phyloP scores from a whole-genome alignment of 257 asterid genomes.

The Solanum rostratum region DNA sequence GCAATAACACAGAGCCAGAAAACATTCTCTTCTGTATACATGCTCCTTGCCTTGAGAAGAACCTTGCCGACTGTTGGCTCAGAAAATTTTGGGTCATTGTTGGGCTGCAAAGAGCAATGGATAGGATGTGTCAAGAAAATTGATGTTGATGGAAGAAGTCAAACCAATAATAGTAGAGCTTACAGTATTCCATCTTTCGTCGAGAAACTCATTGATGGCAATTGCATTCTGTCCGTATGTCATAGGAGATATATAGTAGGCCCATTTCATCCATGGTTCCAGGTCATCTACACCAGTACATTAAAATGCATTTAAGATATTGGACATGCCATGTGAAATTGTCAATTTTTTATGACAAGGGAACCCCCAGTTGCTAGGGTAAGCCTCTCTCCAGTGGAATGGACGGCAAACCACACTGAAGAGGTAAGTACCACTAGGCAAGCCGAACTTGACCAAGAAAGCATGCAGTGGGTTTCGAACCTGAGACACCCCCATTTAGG shows the following conservation, averaged over 20 bases:
- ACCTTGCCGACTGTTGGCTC: slow-evolving; percentile 81
- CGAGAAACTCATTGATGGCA: slow-evolving; percentile 25
- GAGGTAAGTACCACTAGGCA: neutral
- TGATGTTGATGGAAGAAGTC: neutral
- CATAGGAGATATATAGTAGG: slow-evolving; percentile 23
- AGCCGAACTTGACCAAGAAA: neutral
- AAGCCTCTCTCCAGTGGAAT: neutral
- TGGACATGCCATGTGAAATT: neutral
- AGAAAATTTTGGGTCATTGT: slow-evolving; percentile 33
- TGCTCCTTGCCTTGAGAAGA: slow-evolving; percentile 81
- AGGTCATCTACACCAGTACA: slow-evolving; percentile 12
- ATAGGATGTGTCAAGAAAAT: neutral
- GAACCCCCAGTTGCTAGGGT: neutral
- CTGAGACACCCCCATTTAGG: neutral
- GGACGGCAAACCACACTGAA: neutral
- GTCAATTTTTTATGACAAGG: neutral
- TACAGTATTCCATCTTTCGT: slow-evolving; percentile 23
- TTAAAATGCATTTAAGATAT: neutral
- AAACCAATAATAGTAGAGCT: neutral
- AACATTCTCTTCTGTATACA: slow-evolving; percentile 67
- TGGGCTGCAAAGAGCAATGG: slow-evolving; percentile 35
- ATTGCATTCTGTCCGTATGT: slow-evolving; percentile 25
- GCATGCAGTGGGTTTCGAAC: neutral
- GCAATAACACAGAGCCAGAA: slow-evolving; percentile 78
- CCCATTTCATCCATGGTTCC: slow-evolving; percentile 27